Evolutionary conservation across 306 rosid species (phyloP).

Genomic region (Cyamopsis tetragonoloba): DNA sequence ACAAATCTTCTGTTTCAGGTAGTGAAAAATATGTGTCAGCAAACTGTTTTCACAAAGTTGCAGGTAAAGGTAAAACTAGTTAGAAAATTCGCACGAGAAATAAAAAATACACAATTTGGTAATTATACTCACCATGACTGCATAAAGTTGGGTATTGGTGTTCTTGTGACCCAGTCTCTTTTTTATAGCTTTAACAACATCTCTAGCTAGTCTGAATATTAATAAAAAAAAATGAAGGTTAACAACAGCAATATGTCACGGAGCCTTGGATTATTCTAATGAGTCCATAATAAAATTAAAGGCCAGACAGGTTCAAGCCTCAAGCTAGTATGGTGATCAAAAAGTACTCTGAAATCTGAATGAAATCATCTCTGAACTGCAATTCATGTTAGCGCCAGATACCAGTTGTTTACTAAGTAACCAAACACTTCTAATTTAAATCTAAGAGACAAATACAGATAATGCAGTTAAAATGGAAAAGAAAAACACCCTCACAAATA

Average conservation of each 20-base stretch:
- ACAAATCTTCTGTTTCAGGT: conserved; percentile 17
- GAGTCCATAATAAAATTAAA: background rate
- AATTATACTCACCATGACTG: conserved; percentile 70
- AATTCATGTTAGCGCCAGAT: conserved; percentile 16
- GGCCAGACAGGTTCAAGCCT: background rate
- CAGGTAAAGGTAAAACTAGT: background rate
- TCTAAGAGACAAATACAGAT: background rate
- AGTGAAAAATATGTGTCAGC: background rate
- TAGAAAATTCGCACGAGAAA: background rate
- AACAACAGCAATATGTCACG: background rate
- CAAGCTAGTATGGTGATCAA: background rate
- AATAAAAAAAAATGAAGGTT: conserved; percentile 15
- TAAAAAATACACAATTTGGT: background rate
- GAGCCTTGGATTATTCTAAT: background rate
- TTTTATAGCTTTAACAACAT: conserved; percentile 74
- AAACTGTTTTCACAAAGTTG: background rate
- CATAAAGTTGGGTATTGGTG: conserved; percentile 63
- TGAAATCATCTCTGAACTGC: too few relatives aligned
- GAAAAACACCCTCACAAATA: background rate
- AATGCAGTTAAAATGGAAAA: background rate
- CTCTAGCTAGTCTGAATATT: conserved; percentile 68
- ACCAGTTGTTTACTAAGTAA: conserved; percentile 1
- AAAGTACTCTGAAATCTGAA: too few relatives aligned
- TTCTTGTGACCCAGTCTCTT: conserved; percentile 74
- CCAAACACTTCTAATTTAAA: background rate